These are phyloP conservation scores for Wickerhamomyces tratensis DNA, from an alignment of 805 yeast genomes.

Conservation along the genomic window DNA sequence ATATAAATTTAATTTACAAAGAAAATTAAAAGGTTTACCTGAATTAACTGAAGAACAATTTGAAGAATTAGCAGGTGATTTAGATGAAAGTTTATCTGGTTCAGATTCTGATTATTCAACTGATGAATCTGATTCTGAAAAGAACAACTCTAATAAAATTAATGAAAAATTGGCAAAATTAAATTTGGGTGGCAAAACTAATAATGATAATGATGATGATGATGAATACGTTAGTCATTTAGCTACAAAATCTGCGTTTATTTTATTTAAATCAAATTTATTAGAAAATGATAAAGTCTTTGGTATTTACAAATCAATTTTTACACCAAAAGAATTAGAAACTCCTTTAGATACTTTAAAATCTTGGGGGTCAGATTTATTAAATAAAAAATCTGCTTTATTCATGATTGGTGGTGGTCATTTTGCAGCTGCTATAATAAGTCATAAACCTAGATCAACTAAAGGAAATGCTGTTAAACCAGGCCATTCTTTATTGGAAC, in stretches of 20 bases:
- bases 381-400: constrained; percentile 50
- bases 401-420: constrained; percentile 98
- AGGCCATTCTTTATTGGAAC: constrained; percentile 42
- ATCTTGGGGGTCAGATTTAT: constrained; percentile 20
- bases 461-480: constrained; percentile 46
- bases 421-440: constrained; percentile 89
- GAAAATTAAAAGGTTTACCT: constrained; percentile 34
- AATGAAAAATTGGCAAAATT: constrained; percentile 3
- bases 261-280: constrained; percentile 42
- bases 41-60: constrained; percentile 49
- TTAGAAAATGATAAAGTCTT: constrained; percentile 39
- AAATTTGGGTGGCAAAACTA: constrained; percentile 9
- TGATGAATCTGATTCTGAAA: constrained; percentile 16
- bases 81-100: constrained; percentile 54
- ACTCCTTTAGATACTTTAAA: constrained; percentile 43
- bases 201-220: constrained; percentile 13
- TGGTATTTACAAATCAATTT: constrained; percentile 59
- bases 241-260: constrained; percentile 62
- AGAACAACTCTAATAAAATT: constrained; percentile 16
- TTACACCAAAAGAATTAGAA: constrained; percentile 31
- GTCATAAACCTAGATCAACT: constrained; percentile 51
- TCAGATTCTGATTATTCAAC: constrained; percentile 28
- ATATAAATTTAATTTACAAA: constrained; percentile 49
- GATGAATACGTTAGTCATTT: constrained; percentile 37
- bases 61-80: constrained; percentile 39